Conservation (phyloP, 2,329 filamentous ascomycete species). For the Diaporthe humulicola region DNA sequence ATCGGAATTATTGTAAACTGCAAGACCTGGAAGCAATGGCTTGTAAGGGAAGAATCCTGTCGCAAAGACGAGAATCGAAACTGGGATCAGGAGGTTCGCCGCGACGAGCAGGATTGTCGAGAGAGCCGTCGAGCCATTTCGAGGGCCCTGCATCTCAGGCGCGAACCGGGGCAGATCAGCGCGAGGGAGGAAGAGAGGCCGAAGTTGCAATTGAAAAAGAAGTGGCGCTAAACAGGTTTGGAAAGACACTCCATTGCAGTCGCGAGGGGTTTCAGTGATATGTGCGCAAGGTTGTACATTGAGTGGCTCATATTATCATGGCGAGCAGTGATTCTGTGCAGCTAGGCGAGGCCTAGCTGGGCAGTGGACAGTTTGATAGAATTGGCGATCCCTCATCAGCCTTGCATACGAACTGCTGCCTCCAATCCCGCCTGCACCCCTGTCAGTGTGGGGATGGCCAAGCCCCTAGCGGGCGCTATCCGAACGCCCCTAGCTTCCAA, state of each 20-base stretch:
- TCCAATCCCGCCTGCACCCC: neutral
- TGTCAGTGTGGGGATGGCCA: constrained; percentile 19
- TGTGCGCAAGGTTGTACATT: neutral
- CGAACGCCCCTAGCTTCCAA: constrained; percentile 31
- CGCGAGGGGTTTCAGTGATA: neutral
- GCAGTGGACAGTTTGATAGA: constrained; percentile 25
- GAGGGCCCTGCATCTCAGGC: constrained; percentile 46
- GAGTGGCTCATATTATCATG: constrained; percentile 23
- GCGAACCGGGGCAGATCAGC: neutral
- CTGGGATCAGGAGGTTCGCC: constrained; percentile 83
- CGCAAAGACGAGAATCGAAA: constrained; percentile 83
- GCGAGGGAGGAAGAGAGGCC: neutral
- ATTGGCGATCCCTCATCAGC: constrained; percentile 38
- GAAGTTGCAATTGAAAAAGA: constrained; percentile 14
- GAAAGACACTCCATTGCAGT: constrained; percentile 38
- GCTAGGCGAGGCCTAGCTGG: constrained; percentile 27
- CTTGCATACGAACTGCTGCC: constrained; percentile 38
- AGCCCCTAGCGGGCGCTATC: constrained; percentile 32
- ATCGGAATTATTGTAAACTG: constrained; percentile 71
- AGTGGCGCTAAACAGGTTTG: constrained; percentile 22
- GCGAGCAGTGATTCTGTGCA: constrained; percentile 19
- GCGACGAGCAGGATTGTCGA: constrained; percentile 65
- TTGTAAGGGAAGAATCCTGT: constrained; percentile 98
- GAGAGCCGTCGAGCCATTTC: constrained; percentile 45
- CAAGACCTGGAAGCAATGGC: constrained; percentile 88